Conservation (phyloP, 108 stramenopile genomes). For the Nitzschia sp. region DNA sequence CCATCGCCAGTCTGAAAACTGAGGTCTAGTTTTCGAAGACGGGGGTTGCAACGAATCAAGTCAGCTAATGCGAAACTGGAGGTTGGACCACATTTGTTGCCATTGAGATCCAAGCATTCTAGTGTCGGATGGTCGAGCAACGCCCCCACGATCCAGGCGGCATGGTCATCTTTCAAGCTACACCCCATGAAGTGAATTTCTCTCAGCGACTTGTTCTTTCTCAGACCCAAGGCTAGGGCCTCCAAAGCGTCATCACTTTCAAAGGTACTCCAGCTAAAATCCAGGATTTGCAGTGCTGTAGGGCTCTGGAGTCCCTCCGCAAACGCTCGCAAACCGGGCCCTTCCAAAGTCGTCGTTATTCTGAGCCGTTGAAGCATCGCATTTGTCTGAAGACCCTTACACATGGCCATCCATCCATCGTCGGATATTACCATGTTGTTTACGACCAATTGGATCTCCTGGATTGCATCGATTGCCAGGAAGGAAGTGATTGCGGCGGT, state of each 20-base stretch:
- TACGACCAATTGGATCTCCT: neutral
- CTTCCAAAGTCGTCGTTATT: constrained; percentile 3
- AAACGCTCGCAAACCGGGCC: neutral
- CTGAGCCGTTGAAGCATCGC: neutral
- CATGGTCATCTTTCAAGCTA: neutral
- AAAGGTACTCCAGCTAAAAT: constrained; percentile 8
- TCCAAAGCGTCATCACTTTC: neutral
- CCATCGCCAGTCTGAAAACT: constrained; percentile 2
- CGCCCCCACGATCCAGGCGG: neutral
- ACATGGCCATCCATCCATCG: neutral
- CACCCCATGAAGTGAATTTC: constrained; percentile 4
- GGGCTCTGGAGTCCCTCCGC: neutral
- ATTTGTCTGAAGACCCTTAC: neutral
- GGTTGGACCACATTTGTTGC: constrained; percentile 8
- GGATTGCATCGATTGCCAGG: neutral
- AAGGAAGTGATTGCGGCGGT: neutral
- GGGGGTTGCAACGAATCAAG: neutral
- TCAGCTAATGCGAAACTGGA: neutral
- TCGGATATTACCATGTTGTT: constrained; percentile 1
- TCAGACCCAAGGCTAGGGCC: neutral
- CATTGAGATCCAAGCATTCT: neutral
- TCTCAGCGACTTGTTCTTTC: neutral
- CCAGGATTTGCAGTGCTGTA: neutral
- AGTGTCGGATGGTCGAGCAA: constrained; percentile 14
- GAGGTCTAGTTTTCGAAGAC: constrained; percentile 11